Percentiles rank a stretch among this genome's conserved stretches.
Evolutionary conservation across 345 rosid genomes (phyloP).

Genomic region (Toxicodendron radicans): DNA sequence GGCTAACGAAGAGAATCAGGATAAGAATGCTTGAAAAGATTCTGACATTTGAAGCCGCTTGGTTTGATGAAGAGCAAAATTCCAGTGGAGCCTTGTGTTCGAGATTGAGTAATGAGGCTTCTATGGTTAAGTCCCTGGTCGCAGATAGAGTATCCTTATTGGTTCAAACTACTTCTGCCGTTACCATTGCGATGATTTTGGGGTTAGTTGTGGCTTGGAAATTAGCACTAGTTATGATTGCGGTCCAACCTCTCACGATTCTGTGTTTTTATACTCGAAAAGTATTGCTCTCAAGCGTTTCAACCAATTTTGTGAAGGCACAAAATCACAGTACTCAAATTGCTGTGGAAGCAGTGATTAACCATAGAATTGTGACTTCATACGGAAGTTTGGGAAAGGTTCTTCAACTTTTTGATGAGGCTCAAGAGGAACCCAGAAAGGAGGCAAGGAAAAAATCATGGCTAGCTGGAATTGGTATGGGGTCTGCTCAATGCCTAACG

Average conservation of each 20-base stretch:
- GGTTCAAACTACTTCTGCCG: conserved; percentile 78
- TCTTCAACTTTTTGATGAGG: conserved; percentile 66
- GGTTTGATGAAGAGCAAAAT: conserved; percentile 82
- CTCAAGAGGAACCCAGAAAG: conserved; percentile 69
- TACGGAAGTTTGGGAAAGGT: conserved; percentile 63
- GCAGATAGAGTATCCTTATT: conserved; percentile 65
- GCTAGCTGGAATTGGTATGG: conserved; percentile 91
- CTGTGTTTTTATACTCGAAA: conserved; percentile 77
- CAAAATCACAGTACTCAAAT: conserved; percentile 80
- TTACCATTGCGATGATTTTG: conserved; percentile 68
- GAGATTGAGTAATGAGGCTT: conserved; percentile 63
- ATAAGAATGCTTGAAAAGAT: conserved; percentile 67
- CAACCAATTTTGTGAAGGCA: conserved; percentile 60
- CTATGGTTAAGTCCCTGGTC: conserved; percentile 69
- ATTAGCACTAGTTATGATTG: conserved; percentile 78
- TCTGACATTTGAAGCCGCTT: conserved; percentile 71
- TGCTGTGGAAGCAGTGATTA: conserved; percentile 76
- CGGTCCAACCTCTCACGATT: conserved; percentile 79
- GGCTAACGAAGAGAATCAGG: conserved; percentile 63
- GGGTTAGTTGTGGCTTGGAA: conserved; percentile 80
- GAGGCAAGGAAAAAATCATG: conserved; percentile 66
- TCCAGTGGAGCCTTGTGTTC: conserved; percentile 71
- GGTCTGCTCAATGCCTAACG: conserved; percentile 75
- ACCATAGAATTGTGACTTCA: conserved; percentile 75
- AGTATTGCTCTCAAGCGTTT: conserved; percentile 67